Evolutionary conservation across 2,329 filamentous ascomycete species (phyloP).

Genomic region (Penicillium sp.): DNA sequence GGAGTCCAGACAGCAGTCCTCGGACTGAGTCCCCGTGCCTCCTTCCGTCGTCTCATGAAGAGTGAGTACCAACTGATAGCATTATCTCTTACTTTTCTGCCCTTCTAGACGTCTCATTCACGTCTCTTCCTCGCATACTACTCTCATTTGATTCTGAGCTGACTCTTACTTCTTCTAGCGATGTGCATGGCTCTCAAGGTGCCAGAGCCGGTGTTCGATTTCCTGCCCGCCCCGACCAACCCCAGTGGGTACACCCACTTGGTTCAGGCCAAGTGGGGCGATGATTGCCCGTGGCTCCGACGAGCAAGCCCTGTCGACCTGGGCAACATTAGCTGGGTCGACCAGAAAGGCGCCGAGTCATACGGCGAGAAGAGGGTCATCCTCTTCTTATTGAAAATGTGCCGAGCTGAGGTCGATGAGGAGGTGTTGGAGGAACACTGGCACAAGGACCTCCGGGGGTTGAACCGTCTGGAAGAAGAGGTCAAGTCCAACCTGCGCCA

Average conservation of each 20-base stretch:
- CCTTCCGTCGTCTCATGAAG: constrained; percentile 4
- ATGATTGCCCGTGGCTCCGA: constrained; percentile 6
- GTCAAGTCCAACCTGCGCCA: neutral
- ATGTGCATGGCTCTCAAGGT: constrained; percentile 11
- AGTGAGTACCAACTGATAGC: constrained; percentile 5
- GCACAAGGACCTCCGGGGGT: neutral
- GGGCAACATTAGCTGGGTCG: constrained; percentile 9
- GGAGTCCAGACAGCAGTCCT: constrained; percentile 16
- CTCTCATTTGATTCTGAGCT: neutral
- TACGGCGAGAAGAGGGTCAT: constrained; percentile 29
- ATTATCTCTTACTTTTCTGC: neutral
- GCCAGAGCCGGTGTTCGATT: constrained; percentile 1
- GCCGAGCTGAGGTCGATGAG: constrained; percentile 28
- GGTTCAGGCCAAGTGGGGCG: constrained; percentile 9
- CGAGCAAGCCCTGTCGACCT: constrained; percentile 32
- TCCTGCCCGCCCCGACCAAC: neutral
- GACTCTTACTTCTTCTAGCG: constrained; percentile 1
- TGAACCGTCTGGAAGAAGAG: neutral
- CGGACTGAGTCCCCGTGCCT: constrained; percentile 11
- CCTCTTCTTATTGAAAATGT: constrained; percentile 31
- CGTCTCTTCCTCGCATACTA: too few relatives aligned
- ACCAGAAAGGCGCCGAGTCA: constrained; percentile 16
- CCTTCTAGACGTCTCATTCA: neutral
- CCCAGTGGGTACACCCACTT: neutral
- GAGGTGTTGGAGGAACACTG: constrained; percentile 10